Conservation (phyloP, 495 filamentous ascomycete species). For the Penicillium robsamsonii region DNA sequence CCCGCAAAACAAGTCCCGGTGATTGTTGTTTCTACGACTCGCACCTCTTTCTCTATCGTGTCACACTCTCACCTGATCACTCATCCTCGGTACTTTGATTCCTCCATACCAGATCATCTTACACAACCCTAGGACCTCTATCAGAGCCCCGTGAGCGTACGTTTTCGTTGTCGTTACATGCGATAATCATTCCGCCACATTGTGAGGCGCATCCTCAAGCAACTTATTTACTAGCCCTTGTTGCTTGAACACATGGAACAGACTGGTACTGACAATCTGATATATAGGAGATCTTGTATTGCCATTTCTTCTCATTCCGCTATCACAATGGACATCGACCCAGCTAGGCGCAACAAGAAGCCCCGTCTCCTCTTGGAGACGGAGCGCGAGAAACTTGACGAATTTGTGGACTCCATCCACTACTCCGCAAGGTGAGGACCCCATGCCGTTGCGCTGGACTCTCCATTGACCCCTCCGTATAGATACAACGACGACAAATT, state of each 20-base stretch:
- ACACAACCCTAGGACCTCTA: background rate
- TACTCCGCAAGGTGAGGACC: conserved; percentile 82
- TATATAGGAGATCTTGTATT: background rate
- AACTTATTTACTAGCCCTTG: background rate
- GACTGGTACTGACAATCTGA: background rate
- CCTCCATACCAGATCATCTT: background rate
- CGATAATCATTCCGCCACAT: background rate
- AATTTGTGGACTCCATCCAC: conserved; percentile 89
- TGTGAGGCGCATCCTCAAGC: conserved; percentile 6
- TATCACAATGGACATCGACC: conserved; percentile 66
- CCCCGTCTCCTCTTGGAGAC: conserved; percentile 76
- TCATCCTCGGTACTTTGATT: background rate
- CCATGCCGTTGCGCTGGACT: background rate
- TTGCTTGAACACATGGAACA: background rate
- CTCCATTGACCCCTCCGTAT: conserved; percentile 1
- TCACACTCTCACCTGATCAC: background rate
- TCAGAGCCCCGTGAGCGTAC: background rate
- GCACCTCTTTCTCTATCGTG: conserved; percentile 3
- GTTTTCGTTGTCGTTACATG: background rate
- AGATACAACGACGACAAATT: conserved; percentile 87
- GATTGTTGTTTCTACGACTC: conserved; percentile 2
- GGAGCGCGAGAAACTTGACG: conserved; percentile 79
- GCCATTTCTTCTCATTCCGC: background rate
- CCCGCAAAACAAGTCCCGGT: conserved; percentile 25
- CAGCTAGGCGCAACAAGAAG: conserved; percentile 75